Evolutionary conservation across 306 rosid species (phyloP).

Genomic region (Adenanthera pavonina): DNA sequence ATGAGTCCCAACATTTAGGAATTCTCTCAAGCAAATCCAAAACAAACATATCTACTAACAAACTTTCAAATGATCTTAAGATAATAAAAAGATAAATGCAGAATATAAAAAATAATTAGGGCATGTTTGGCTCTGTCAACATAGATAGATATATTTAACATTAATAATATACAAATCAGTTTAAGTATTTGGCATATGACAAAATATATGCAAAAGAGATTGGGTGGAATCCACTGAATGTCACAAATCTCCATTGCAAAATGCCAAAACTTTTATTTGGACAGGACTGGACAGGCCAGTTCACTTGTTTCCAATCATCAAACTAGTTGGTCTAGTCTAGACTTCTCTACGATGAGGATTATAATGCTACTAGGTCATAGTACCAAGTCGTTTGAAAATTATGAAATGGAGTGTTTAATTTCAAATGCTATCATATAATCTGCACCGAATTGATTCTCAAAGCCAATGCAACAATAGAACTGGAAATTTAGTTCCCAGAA

Average conservation of each 20-base stretch:
- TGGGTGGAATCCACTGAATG: not conserved
- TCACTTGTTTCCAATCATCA: not conserved
- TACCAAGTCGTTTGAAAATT: not conserved
- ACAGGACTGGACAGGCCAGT: not conserved
- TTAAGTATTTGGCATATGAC: not conserved
- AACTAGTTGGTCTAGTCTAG: not conserved
- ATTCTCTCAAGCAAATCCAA: too few species aligned
- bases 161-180: not conserved
- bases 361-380: not conserved
- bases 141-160: too few species aligned
- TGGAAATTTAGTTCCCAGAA: not conserved
- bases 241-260: not conserved
- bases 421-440: conserved; percentile 4
- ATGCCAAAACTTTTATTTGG: not conserved
- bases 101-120: too few species aligned
- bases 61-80: too few species aligned
- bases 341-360: not conserved
- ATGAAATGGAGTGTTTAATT: conserved; percentile 6
- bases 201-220: not conserved
- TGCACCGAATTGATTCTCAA: conserved; percentile 17
- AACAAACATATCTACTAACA: too few species aligned
- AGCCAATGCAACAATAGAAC: not conserved
- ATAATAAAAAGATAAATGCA: too few species aligned
- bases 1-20: too few species aligned
- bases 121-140: too few species aligned